Conservation (phyloP, 116 monocot species). For the Dioscorea cayenensis region DNA sequence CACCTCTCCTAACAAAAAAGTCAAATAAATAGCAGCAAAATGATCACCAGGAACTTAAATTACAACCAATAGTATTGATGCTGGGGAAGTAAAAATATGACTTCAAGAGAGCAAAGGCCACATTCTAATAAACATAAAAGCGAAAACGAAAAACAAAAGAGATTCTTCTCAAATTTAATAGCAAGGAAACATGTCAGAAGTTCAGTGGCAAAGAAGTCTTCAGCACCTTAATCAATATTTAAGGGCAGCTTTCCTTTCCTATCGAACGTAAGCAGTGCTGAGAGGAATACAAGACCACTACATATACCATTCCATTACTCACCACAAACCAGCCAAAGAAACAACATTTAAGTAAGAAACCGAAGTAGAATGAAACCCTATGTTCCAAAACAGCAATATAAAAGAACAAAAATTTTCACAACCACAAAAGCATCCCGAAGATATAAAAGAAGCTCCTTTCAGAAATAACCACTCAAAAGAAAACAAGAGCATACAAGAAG, state of each 20-base stretch:
- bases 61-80: neutral
- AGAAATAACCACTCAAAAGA: neutral
- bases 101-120: neutral
- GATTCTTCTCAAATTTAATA: too few species aligned
- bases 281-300: neutral
- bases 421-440: neutral
- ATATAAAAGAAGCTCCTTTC: neutral
- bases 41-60: neutral
- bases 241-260: too few species aligned
- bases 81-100: neutral
- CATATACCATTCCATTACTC: neutral
- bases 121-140: too few species aligned
- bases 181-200: too few species aligned
- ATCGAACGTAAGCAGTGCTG: too few species aligned
- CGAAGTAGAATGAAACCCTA: neutral
- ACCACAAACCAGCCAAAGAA: neutral
- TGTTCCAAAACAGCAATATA: neutral
- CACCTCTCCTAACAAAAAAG: slow-evolving; percentile 21
- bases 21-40: neutral
- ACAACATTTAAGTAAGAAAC: neutral
- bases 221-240: too few species aligned
- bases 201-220: too few species aligned
- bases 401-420: neutral
- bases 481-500: neutral
- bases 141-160: too few species aligned